These are phyloP conservation scores for Fusarium annulatum DNA, from an alignment of 2,329 filamentous ascomycete genomes.

Conservation along the genomic window DNA sequence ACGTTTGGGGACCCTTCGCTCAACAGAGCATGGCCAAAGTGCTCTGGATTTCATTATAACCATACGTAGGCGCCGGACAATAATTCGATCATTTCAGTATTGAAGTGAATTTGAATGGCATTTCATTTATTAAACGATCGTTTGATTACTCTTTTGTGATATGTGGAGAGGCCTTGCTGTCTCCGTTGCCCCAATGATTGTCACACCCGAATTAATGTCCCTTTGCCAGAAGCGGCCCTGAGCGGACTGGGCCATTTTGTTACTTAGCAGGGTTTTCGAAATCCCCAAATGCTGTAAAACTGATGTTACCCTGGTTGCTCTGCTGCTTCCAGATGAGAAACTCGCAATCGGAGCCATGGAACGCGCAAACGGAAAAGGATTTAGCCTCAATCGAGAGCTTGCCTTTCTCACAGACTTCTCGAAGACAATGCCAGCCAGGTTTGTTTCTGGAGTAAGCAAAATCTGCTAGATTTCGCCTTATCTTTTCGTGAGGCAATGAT, in stretches of 20 bases:
- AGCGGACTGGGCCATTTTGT: neutral
- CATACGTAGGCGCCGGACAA: no score
- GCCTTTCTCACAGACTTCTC: neutral
- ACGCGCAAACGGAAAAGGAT: rapidly evolving
- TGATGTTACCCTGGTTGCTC: rapidly evolving
- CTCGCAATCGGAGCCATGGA: neutral
- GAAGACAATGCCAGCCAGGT: neutral
- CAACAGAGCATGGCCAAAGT: no score
- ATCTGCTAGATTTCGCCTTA: neutral
- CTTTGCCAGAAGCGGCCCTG: neutral
- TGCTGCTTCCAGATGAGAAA: neutral
- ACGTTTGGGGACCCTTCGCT: no score
- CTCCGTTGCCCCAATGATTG: neutral
- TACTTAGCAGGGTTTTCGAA: rapidly evolving
- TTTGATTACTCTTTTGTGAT: neutral
- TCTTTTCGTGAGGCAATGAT: neutral
- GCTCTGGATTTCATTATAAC: no score
- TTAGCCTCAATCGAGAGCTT: neutral
- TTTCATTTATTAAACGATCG: no score
- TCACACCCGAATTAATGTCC: neutral
- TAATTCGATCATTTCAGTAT: no score
- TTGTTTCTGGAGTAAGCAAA: neutral
- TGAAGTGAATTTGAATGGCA: no score
- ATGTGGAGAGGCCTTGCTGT: neutral
- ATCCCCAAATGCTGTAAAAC: neutral